These are phyloP conservation scores for Aschersonia sp. DNA, from an alignment of 2,329 filamentous ascomycete genomes.

Conservation along the genomic window DNA sequence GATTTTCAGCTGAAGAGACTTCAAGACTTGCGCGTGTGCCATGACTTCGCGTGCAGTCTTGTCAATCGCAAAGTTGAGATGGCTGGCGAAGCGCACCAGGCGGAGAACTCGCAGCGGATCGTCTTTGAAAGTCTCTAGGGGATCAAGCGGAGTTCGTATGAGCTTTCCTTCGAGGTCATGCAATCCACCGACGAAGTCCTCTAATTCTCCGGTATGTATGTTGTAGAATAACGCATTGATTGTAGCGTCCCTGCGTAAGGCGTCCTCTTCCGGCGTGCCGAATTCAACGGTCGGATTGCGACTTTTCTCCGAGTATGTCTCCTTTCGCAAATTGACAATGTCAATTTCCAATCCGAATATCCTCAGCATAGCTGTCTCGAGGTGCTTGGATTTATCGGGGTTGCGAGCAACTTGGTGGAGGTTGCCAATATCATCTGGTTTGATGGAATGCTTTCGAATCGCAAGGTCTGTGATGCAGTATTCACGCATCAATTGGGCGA, in stretches of 20 bases:
- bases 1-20: constrained; percentile 74
- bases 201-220: constrained; percentile 59
- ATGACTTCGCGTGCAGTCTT: constrained; percentile 54
- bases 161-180: constrained; percentile 56
- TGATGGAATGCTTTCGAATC: constrained; percentile 2
- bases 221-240: constrained; percentile 97
- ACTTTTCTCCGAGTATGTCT: constrained; percentile 68
- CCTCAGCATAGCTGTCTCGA: constrained; percentile 6
- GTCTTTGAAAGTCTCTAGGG: constrained; percentile 85
- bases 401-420: constrained; percentile 6
- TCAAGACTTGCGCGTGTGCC: constrained; percentile 62
- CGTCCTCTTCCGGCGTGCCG: constrained; percentile 82
- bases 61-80: constrained; percentile 69
- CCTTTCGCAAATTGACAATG: constrained; percentile 85
- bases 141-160: constrained; percentile 76
- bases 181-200: constrained; percentile 75
- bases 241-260: constrained; percentile 76
- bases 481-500: constrained; percentile 53
- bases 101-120: constrained; percentile 80
- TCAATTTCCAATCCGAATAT: constrained; percentile 29
- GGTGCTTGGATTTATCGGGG: constrained; percentile 6
- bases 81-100: constrained; percentile 78
- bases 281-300: constrained; percentile 42
- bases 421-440: constrained; percentile 1
- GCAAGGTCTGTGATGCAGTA: constrained; percentile 36